Percentiles rank a stretch among this genome's conserved stretches.
Conservation (phyloP, 2,329 filamentous ascomycete species). For the Acrodontium crateriforme region DNA sequence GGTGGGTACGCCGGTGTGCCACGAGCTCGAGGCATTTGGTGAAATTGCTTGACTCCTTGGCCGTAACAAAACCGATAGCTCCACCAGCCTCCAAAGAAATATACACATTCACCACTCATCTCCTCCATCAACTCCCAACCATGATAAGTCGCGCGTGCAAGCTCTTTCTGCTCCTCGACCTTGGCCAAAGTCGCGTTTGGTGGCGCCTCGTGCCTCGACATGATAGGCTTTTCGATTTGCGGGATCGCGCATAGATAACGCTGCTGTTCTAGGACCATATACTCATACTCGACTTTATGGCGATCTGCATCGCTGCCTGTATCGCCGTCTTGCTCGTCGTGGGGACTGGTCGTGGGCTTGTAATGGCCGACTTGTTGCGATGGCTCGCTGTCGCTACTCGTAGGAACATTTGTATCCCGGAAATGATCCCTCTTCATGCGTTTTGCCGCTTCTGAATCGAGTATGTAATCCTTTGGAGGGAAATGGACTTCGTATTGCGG, state of each 20-base stretch:
- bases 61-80: constrained; percentile 92
- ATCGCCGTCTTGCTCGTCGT: constrained; percentile 4
- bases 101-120: constrained; percentile 69
- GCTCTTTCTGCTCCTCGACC: constrained; percentile 66
- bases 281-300: constrained; percentile 43
- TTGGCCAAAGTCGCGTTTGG: constrained; percentile 20
- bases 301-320: constrained; percentile 5
- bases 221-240: constrained; percentile 41
- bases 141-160: constrained; percentile 59
- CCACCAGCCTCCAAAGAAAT: constrained; percentile 83
- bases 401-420: constrained; percentile 1
- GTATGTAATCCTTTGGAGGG: constrained; percentile 52
- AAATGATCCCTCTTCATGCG: too few relatives aligned
- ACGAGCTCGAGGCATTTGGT: constrained; percentile 59
- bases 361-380: constrained; percentile 11
- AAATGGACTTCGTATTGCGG: constrained; percentile 77
- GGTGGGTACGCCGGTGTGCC: constrained; percentile 57
- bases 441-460: constrained; percentile 48
- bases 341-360: constrained; percentile 2
- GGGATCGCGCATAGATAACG: constrained; percentile 80
- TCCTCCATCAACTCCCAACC: constrained; percentile 69
- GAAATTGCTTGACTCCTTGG: constrained; percentile 76
- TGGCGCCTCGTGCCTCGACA: neutral
- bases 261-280: constrained; percentile 55
- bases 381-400: neutral